A percentile compares a stretch with the other conserved stretches of the same genome.
These are phyloP conservation scores for Rehmannia glutinosa DNA, from an alignment of 257 asterid genomes.

Conservation along the genomic window DNA sequence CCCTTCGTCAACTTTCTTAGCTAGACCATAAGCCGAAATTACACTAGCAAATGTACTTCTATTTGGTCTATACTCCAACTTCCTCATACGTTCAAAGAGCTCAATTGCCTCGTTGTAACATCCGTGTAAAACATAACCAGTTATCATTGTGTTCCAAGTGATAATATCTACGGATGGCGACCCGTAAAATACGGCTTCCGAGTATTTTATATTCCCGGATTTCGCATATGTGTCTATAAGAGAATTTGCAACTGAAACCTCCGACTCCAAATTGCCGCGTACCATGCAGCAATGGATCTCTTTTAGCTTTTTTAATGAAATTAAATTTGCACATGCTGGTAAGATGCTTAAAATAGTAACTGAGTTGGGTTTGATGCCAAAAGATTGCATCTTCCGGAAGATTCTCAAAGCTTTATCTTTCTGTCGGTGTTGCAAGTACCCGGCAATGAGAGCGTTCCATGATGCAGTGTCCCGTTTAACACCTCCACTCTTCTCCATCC, in stretches of 20 bases:
- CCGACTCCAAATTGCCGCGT: constrained; percentile 44
- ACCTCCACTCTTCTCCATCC: constrained; percentile 62
- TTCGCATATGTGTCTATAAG: constrained; percentile 64
- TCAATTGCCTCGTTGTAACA: constrained; percentile 38
- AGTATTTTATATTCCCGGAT: constrained; percentile 52
- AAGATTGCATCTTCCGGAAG: constrained; percentile 64
- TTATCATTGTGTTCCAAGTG: constrained; percentile 75
- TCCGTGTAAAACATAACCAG: constrained; percentile 64
- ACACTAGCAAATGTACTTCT: constrained; percentile 66
- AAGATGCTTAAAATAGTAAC: constrained; percentile 68
- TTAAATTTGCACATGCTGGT: constrained; percentile 67
- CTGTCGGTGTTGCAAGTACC: constrained; percentile 54
- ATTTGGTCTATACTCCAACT: constrained; percentile 41
- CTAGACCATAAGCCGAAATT: constrained; percentile 65
- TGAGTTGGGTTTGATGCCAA: constrained; percentile 55
- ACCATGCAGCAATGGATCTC: constrained; percentile 70
- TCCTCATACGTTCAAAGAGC: constrained; percentile 59
- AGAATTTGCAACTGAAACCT: constrained; percentile 61
- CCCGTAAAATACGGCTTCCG: constrained; percentile 46
- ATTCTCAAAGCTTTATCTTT: constrained; percentile 55
- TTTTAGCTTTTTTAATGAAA: constrained; percentile 61
- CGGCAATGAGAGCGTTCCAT: constrained; percentile 83
- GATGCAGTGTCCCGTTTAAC: constrained; percentile 66
- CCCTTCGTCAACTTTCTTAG: constrained; percentile 61
- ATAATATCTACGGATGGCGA: constrained; percentile 56